Evolutionary conservation across 352 stramenopile species (phyloP), one percentile per base, ranked within the genome.

Genomic region (Phytophthora litchii): DNA sequence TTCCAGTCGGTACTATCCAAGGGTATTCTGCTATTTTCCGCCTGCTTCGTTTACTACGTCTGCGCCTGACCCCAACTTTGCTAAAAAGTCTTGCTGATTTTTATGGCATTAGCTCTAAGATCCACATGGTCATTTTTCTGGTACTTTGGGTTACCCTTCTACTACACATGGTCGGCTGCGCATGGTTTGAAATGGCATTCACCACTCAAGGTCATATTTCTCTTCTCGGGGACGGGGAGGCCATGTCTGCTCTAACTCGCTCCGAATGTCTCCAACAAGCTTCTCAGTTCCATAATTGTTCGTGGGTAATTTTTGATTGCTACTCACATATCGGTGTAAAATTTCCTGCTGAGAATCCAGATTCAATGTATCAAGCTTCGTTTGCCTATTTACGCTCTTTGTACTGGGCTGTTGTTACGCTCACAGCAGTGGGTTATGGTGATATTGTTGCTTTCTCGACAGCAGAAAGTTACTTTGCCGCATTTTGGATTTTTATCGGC

Each of bases 401-500:
- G 1, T 89, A 91, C 41, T 92, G 83, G 83, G 65, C 79, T 0
- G 75, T 91, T 17, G 80, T 91, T 10, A 71, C 77, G 14, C 56
- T 92, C 2, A 90, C 83, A 37, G 84, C 73, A 0, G 77, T 92
- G 14, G 83, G 83, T 0, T 92, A 91, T 14, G 83, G 60, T 1
- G 60, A 68, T 10, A 68, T 68, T 8, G 60, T 68, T 2, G 60
- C 60, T 0, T 68, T 59, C 37, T 83, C 78, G 14, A 91, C 80
- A 3, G 59, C 60, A 5, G 83, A 92, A 46, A 87, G 70, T 17
- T 73, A 71, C 29, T 91, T 89, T 37, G 80, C 80, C 0, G 77
- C 75, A 1, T 29, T 80, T 0, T 92, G 83, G 83, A 62, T 84
- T 23, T 92, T 87, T 44, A 20, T 88, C 5, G 78, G 76, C 3